phyloP scores from a whole-genome alignment of 768 basidiomycete genomes.

The Pisolithus tinctorius region DNA sequence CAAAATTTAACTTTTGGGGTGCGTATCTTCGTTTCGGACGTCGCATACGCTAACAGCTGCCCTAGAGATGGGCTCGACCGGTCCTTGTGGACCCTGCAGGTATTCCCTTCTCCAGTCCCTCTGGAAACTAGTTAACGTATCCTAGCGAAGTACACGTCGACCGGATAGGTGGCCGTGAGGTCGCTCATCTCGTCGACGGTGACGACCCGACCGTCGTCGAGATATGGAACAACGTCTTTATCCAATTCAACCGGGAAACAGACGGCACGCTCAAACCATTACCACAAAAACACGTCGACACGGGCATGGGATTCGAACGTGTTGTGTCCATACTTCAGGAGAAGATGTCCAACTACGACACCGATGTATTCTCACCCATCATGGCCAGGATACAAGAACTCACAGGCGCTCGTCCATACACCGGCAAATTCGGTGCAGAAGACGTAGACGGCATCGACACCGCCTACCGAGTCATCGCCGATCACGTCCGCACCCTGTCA shows the following conservation, averaged over 20 bases:
- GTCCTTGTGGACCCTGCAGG: conserved; percentile 97
- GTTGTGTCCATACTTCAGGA: conserved; percentile 92
- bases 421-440: conserved; percentile 91
- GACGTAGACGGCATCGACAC: conserved; percentile 94
- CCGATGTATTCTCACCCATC: conserved; percentile 88
- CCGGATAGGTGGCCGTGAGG: conserved; percentile 95
- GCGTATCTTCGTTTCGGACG: conserved; percentile 17
- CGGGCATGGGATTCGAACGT: conserved; percentile 99
- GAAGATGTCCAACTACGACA: conserved; percentile 94
- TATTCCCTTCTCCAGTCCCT: conserved; percentile 17
- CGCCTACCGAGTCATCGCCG: conserved; percentile 94
- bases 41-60: conserved; percentile 4
- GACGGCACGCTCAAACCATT: conserved; percentile 74
- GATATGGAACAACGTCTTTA: conserved; percentile 99
- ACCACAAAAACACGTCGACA: conserved; percentile 94
- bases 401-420: conserved; percentile 81
- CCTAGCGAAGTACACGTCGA: conserved; percentile 92
- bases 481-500: conserved; percentile 92
- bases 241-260: conserved; percentile 95
- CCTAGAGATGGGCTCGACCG: conserved; percentile 95
- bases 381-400: conserved; percentile 83
- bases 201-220: conserved; percentile 97
- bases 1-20: conserved; percentile 99
- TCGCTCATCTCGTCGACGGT: conserved; percentile 85
- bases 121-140: background rate